phyloP scores from a whole-genome alignment of 371 early-diverging fungal species.

The Rhizopus arrhizus region DNA sequence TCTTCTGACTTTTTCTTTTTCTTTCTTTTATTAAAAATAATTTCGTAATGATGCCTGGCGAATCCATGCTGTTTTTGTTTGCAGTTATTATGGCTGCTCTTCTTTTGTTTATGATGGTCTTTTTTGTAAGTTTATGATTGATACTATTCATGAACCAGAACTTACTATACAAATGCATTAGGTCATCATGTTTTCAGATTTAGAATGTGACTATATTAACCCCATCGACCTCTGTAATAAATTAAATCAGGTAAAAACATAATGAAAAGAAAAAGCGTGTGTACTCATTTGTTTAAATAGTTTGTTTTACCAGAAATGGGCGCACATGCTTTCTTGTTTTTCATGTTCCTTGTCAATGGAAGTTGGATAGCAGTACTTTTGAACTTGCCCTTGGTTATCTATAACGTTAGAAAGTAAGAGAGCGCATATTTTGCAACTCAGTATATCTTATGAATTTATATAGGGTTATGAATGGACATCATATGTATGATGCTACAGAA shows the following conservation, averaged over 20 bases:
- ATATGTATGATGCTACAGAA: slow-evolving; percentile 96
- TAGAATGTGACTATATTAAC: slow-evolving; percentile 97
- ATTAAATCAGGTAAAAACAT: slow-evolving; percentile 80
- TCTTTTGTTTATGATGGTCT: slow-evolving; percentile 91
- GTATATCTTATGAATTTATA: neutral
- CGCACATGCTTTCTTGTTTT: slow-evolving; percentile 79
- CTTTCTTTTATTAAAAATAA: slow-evolving; percentile 10
- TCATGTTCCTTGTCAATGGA: slow-evolving; percentile 83
- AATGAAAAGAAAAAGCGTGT: neutral
- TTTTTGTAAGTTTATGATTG: slow-evolving; percentile 71
- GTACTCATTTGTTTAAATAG: slow-evolving; percentile 41
- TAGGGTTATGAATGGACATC: slow-evolving; percentile 78
- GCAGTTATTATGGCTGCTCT: slow-evolving; percentile 88
- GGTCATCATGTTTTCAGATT: slow-evolving; percentile 92
- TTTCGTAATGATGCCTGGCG: slow-evolving; percentile 60
- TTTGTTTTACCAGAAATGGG: slow-evolving; percentile 93
- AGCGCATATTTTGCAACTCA: neutral
- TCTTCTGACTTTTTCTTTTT: slow-evolving; percentile 11
- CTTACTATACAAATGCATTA: slow-evolving; percentile 33
- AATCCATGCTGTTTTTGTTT: slow-evolving; percentile 85
- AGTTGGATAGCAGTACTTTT: slow-evolving; percentile 85
- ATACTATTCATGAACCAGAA: neutral
- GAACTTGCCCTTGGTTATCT: slow-evolving; percentile 85
- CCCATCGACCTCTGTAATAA: slow-evolving; percentile 97
- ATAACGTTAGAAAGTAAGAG: slow-evolving; percentile 83